These are phyloP conservation scores for Didymosphaeria variabile DNA, from an alignment of 2,329 filamentous ascomycete species.

Conservation along the genomic window DNA sequence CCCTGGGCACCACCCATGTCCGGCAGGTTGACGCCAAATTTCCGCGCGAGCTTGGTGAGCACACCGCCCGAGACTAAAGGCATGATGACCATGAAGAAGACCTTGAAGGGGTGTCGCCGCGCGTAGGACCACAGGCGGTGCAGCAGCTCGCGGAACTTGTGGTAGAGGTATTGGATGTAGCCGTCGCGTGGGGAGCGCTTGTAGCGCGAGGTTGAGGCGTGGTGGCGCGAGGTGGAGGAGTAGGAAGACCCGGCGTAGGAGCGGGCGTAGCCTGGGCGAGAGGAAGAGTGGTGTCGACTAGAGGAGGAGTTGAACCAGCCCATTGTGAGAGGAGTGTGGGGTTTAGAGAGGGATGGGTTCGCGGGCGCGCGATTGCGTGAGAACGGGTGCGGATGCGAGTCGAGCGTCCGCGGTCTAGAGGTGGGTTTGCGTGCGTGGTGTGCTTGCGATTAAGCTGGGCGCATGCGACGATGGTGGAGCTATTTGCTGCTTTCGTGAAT, in stretches of 20 bases:
- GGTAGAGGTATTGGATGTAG: constrained; percentile 77
- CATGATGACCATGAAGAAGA: constrained; percentile 89
- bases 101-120: constrained; percentile 83
- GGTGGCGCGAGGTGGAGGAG: constrained; percentile 42
- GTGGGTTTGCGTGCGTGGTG: background rate
- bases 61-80: constrained; percentile 87
- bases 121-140: constrained; percentile 84
- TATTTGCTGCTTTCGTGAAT: background rate
- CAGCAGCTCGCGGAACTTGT: constrained; percentile 79
- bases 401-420: background rate
- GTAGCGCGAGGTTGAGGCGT: constrained; percentile 75
- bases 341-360: background rate
- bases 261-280: constrained; percentile 44
- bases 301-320: constrained; percentile 48
- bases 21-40: constrained; percentile 82
- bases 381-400: background rate
- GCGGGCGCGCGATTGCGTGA: background rate
- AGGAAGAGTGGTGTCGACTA: constrained; percentile 35
- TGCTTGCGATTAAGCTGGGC: constrained; percentile 13
- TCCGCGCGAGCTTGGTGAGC: constrained; percentile 77
- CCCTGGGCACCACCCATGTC: constrained; percentile 49
- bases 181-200: constrained; percentile 79
- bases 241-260: constrained; percentile 37
- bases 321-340: constrained; percentile 28
- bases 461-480: background rate